Evolutionary conservation across 2,329 filamentous ascomycete species (phyloP), one percentile per base, ranked within the genome.

Genomic region (Exophiala spinifera): DNA sequence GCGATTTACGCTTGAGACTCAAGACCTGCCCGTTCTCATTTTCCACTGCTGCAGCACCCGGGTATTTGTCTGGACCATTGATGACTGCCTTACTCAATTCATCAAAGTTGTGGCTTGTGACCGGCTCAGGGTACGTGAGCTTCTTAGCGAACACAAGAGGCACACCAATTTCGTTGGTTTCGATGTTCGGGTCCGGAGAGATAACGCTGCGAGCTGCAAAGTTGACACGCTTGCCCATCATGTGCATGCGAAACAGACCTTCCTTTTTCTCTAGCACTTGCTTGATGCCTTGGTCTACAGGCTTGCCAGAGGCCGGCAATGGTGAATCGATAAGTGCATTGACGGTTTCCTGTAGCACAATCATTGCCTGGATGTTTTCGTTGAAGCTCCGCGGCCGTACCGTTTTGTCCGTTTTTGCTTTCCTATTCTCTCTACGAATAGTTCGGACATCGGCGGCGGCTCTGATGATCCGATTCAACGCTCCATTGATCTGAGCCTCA

Each of bases 211-310:
- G 87, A 34, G 94, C 94, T 46, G 94, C 94, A 70, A 94, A 97
- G 72, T 99, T 97, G 74, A 99, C 94, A 77, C 94, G 91, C 79
- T 99, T 99, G 57, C 94, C 94, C 94, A 99, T 99, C 94, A 99
- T 97, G 73, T 99, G 96, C 78, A 96, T 97, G 65, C 94, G 82
- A 78, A 99, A 99, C 25, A 99, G 79, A 61, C 94, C 94, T 68
- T 99, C 95, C 74, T 99, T 99, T 79, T 99, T 99, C 74, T 99
- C 94, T 23, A 99, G 80, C 68, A 91, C 88, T 69, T 99, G 94
- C 74, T 99, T 99, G 74, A 99, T 95, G 64, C 95, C 94, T 60
- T 96, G 91, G 58, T 95, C 89, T 49, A 89, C 87, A 52, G 85
- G 81, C 65, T 87, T 86, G 13, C 85, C 89, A 23, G 90, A 89